Evolutionary conservation across 2,329 filamentous ascomycete species (phyloP).

Genomic region (Monosporascus ibericus): DNA sequence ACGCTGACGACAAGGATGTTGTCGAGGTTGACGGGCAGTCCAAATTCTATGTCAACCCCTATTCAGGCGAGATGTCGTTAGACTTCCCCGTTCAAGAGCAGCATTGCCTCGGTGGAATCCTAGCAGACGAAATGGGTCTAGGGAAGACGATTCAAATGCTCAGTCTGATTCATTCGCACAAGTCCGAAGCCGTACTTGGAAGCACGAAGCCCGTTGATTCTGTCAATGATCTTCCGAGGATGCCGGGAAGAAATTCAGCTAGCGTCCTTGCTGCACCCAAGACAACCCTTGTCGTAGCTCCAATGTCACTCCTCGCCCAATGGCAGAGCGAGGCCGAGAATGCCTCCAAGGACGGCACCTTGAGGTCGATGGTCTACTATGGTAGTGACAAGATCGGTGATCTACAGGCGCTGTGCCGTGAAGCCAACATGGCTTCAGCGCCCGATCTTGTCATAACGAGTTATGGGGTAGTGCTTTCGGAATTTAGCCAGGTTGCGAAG

Average conservation of each 20-base stretch:
- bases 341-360: conserved; percentile 74
- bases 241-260: conserved; percentile 47
- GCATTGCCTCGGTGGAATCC: conserved; percentile 84
- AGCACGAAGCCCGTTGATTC: conserved; percentile 33
- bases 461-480: conserved; percentile 86
- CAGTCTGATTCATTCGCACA: conserved; percentile 81
- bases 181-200: conserved; percentile 45
- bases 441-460: conserved; percentile 92
- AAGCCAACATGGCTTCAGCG: conserved; percentile 65
- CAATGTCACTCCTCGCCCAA: conserved; percentile 92
- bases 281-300: conserved; percentile 91
- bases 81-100: conserved; percentile 93
- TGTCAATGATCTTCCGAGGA: conserved; percentile 56
- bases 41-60: conserved; percentile 92
- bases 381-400: conserved; percentile 78
- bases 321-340: conserved; percentile 96
- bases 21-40: conserved; percentile 58
- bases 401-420: conserved; percentile 71
- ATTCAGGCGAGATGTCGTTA: conserved; percentile 87
- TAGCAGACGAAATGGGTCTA: conserved; percentile 96
- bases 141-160: conserved; percentile 99
- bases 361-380: conserved; percentile 88
- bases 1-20: conserved; percentile 75
- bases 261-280: conserved; percentile 66
- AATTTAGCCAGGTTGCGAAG: conserved; percentile 71